Conservation (phyloP, 805 yeast genomes). For the Zygosaccharomyces bisporus region DNA sequence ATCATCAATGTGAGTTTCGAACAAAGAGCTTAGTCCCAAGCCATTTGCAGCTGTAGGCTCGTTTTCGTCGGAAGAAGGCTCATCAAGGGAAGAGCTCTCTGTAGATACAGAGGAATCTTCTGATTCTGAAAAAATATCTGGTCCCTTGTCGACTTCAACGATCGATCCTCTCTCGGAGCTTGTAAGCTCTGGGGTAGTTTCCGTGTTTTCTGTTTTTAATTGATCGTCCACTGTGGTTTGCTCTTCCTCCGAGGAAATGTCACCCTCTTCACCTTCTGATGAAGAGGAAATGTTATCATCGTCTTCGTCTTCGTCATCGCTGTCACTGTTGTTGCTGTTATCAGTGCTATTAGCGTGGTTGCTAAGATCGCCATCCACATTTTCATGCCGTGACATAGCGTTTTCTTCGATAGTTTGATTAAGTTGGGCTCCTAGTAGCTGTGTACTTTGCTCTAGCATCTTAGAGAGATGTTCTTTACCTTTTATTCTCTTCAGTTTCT, state of each 20-base stretch:
- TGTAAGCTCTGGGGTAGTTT: slow-evolving; percentile 10
- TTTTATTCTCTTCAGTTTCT: slow-evolving; percentile 69
- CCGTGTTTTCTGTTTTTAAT: slow-evolving; percentile 1
- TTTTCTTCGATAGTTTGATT: slow-evolving; percentile 38
- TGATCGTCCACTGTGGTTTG: slow-evolving; percentile 13
- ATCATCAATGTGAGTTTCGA: slow-evolving; percentile 12
- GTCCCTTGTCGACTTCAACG: slow-evolving; percentile 1
- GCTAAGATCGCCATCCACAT: slow-evolving; percentile 15
- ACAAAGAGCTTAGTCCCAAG: slow-evolving; percentile 22
- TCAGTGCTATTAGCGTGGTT: slow-evolving; percentile 13
- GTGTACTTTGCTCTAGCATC: slow-evolving; percentile 88
- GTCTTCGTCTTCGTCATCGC: too few relatives aligned
- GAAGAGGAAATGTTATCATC: slow-evolving; percentile 16
- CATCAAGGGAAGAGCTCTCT: slow-evolving; percentile 22
- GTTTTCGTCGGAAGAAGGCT: slow-evolving; percentile 16
- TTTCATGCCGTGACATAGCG: slow-evolving; percentile 5
- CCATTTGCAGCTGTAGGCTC: slow-evolving; percentile 12
- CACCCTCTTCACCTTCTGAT: slow-evolving; percentile 14
- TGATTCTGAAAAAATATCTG: slow-evolving; percentile 6
- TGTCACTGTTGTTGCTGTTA: slow-evolving; percentile 2
- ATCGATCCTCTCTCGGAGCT: slow-evolving; percentile 13
- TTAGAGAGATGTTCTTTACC: slow-evolving; percentile 86
- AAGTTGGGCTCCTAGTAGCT: slow-evolving; percentile 79
- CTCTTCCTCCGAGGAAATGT: slow-evolving; percentile 21
- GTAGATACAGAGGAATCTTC: slow-evolving; percentile 20